Percentiles rank a stretch among this genome's conserved stretches.
These are phyloP conservation scores for Torulaspora microellipsoides DNA, from an alignment of 805 yeast species.

Conservation along the genomic window DNA sequence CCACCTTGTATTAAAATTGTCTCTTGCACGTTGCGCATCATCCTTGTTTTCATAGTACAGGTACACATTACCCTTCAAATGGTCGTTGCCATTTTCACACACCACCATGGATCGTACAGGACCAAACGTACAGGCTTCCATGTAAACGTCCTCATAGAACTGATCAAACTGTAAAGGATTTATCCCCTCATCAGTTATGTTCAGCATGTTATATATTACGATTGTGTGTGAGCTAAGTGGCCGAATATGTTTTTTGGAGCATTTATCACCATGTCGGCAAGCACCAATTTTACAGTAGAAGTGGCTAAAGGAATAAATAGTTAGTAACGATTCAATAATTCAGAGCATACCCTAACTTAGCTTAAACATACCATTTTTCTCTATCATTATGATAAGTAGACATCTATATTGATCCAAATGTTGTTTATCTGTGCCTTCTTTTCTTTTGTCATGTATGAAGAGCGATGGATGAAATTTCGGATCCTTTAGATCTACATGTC, in stretches of 20 bases:
- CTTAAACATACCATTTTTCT: slow-evolving; percentile 18
- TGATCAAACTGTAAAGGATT: slow-evolving; percentile 48
- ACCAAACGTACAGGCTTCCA: slow-evolving; percentile 50
- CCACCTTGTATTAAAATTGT: slow-evolving; percentile 74
- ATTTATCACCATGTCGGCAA: slow-evolving; percentile 87
- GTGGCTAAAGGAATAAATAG: slow-evolving; percentile 35
- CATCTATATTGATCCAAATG: neutral
- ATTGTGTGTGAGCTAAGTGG: slow-evolving; percentile 66
- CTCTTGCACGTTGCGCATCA: slow-evolving; percentile 58
- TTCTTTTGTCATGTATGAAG: too few relatives aligned
- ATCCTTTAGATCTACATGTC: too few relatives aligned
- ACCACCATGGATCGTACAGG: slow-evolving; percentile 60
- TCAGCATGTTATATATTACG: slow-evolving; percentile 44
- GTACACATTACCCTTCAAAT: slow-evolving; percentile 82
- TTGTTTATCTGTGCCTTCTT: too few relatives aligned
- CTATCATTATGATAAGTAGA: slow-evolving; percentile 9
- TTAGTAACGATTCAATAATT: slow-evolving; percentile 2
- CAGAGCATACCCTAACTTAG: neutral
- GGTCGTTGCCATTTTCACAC: slow-evolving; percentile 79
- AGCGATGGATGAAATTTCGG: too few relatives aligned
- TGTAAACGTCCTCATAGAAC: slow-evolving; percentile 67
- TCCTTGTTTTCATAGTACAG: slow-evolving; percentile 51
- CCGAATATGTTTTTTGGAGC: slow-evolving; percentile 66
- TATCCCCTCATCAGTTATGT: slow-evolving; percentile 60
- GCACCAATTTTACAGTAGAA: slow-evolving; percentile 85